phyloP scores from a whole-genome alignment of 2,329 filamentous ascomycete species.

The Penicillium nordicum region DNA sequence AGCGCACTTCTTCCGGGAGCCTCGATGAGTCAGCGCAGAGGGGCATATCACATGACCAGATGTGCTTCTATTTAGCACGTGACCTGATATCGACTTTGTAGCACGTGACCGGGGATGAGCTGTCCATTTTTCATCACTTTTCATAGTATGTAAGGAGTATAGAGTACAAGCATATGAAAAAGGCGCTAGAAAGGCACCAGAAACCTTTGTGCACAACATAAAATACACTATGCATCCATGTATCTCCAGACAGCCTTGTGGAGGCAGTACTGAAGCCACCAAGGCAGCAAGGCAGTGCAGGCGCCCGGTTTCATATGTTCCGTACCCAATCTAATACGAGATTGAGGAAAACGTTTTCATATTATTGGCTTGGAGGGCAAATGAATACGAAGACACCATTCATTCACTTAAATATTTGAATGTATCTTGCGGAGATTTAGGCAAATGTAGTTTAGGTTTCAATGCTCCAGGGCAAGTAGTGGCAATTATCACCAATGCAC shows the following conservation, averaged over 20 bases:
- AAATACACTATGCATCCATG: background rate
- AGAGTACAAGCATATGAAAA: background rate
- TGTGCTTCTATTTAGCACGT: background rate
- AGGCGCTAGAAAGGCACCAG: background rate
- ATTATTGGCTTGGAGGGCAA: background rate
- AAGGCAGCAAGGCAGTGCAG: slow-evolving; percentile 5
- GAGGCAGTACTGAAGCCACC: background rate
- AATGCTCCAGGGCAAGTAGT: background rate
- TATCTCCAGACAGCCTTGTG: background rate
- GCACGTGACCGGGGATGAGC: background rate
- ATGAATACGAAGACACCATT: background rate
- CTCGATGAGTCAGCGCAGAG: slow-evolving; percentile 3
- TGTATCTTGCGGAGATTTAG: background rate
- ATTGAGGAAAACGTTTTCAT: background rate
- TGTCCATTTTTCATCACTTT: background rate
- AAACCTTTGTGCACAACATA: background rate
- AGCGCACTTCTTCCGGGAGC: slow-evolving; percentile 1
- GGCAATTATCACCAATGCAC: background rate
- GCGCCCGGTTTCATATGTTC: background rate
- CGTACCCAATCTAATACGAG: background rate
- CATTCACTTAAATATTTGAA: background rate
- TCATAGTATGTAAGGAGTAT: background rate
- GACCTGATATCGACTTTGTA: background rate
- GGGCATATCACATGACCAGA: background rate
- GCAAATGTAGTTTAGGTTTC: background rate